A percentile compares a stretch with the other conserved stretches of the same genome.
phyloP scores from a whole-genome alignment of 225 moss, liverwort and hornwort species.

The Neckera pumila region DNA sequence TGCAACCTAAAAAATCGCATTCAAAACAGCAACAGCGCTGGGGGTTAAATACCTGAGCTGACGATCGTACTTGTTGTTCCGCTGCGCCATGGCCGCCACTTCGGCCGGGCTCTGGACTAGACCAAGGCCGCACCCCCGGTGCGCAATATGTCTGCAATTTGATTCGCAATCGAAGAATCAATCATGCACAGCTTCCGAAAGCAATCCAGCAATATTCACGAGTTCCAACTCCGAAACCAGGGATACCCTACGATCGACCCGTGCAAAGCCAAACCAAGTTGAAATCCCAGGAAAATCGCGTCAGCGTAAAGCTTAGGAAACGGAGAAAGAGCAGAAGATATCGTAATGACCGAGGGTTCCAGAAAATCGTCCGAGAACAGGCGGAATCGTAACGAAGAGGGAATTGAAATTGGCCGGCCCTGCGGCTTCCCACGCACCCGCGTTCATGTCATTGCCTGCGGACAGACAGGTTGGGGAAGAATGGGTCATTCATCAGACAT shows the following conservation, averaged over 20 bases:
- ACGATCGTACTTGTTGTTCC: conserved; percentile 91
- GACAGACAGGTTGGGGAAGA: neutral
- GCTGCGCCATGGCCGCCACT: conserved; percentile 84
- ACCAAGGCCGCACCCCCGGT: conserved; percentile 2
- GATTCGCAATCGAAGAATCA: neutral
- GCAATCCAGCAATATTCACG: neutral
- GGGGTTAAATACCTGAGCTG: conserved; percentile 63
- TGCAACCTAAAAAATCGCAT: neutral
- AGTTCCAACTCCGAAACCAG: neutral
- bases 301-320: neutral
- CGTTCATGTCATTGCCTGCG: conserved; percentile 1
- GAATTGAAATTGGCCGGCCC: conserved; percentile 11
- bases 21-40: neutral
- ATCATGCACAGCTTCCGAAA: neutral
- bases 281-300: neutral
- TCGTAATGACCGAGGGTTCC: neutral
- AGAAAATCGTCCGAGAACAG: neutral
- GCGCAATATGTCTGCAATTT: neutral
- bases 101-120: conserved; percentile 11
- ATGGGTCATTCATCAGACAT: neutral
- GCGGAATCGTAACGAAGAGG: neutral
- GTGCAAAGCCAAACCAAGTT: neutral
- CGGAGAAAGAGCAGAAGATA: neutral
- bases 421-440: neutral
- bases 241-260: conserved; percentile 5